Base-by-base conservation (phyloP, 2,329 filamentous ascomycete species). In the Exserohilum rostratum region DNA sequence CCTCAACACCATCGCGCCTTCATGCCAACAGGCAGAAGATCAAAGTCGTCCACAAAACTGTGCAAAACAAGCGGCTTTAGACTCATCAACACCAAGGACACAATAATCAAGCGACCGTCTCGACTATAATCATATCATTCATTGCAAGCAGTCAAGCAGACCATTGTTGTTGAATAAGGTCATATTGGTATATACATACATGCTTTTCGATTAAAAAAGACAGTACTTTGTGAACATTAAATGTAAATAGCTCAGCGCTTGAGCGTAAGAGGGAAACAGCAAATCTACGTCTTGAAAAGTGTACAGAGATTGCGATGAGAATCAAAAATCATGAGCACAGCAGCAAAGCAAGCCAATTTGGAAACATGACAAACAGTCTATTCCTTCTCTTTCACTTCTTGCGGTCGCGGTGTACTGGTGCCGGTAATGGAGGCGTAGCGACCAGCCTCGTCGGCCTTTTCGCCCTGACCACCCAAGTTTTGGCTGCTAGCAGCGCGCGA, bases 371-470 rank as follows among this genome's bases (percentile, higher is more conserved):
- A 27, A 44, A 27, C 4, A 31, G 27, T 35, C 44, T 57, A 65
- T 7, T 48, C 31, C 48, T 65, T 67, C 49, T 65, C 64, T 10
- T 57, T 52, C 2, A 52, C n/a, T 30, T 62, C 53, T 1, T 47
- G 49, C 0, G 15, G 50, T 25, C 42, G 55, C 18, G 50, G 60
- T 9, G 50, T 58, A n/a, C 17, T 47, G 27, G 46, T 37, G 29
- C 50, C 57, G 20, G 56, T 60, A 39, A 62, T 64, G 42, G 34
- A 57, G 25, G 50, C 58, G 39, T 50, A 64, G 43, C 50, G 46
- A 15, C 48, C 34, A 18, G 44, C 37, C 35, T 61, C 57, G 25
- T 11, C 44, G 15, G 33, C 18, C 45, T 66, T 58, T 43, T 65
- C 55, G 22, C 46, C 49, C 30, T 60, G 49, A 3, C 44, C 40